These are phyloP conservation scores for Bonia amplexicaulis DNA, from an alignment of 176 grass and related monocot genomes.

Conservation along the genomic window DNA sequence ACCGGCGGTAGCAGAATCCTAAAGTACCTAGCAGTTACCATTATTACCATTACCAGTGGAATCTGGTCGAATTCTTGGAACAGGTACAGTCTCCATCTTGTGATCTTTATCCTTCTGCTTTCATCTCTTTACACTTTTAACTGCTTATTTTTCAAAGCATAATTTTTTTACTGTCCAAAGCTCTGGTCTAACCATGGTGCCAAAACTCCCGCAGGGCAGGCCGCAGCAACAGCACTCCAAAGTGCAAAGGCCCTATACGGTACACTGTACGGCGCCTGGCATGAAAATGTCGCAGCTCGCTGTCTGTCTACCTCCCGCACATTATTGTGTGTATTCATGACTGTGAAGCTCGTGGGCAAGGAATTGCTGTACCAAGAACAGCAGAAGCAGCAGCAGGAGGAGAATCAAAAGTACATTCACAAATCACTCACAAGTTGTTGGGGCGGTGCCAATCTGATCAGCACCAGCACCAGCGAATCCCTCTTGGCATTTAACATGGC, in stretches of 20 bases:
- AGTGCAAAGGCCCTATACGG: not conserved
- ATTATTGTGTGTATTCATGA: constrained; percentile 26
- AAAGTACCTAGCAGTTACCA: constrained; percentile 6
- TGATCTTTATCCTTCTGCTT: not conserved
- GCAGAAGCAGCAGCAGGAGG: not conserved
- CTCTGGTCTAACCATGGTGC: not conserved
- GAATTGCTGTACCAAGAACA: constrained; percentile 25
- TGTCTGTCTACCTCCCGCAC: not conserved
- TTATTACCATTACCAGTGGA: constrained; percentile 17
- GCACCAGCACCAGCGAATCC: constrained; percentile 4
- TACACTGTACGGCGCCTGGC: not conserved
- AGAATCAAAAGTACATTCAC: constrained; percentile 7
- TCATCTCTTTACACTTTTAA: constrained; percentile 36
- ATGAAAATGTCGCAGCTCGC: not conserved
- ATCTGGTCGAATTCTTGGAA: not conserved
- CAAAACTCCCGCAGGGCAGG: not conserved
- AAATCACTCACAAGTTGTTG: not conserved
- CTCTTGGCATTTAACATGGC: not conserved
- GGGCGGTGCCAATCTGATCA: not conserved
- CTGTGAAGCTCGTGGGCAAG: constrained; percentile 15
- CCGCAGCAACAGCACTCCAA: not conserved
- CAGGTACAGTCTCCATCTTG: not conserved
- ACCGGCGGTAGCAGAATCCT: not conserved
- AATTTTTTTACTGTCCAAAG: constrained; percentile 21
- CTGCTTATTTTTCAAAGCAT: constrained; percentile 22